Evolutionary conservation across 106 monocot species (phyloP).

Genomic region (Phalaenopsis equestris): DNA sequence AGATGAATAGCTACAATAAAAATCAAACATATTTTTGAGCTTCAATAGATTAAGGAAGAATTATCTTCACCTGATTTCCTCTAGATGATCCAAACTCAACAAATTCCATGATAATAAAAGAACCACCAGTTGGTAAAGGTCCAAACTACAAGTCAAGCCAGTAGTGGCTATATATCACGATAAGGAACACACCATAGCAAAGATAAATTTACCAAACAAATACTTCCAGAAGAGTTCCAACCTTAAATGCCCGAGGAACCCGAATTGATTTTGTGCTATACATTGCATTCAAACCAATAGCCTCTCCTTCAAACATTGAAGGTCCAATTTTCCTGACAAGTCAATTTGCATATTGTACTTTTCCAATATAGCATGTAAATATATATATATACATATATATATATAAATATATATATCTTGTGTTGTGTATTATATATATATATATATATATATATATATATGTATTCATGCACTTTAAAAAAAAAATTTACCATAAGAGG

Average conservation of each 20-base stretch:
- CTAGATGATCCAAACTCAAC: constrained; percentile 75
- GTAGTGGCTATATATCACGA: not conserved
- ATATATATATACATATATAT: too few relatives aligned
- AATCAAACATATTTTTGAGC: not conserved
- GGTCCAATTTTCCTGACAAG: constrained; percentile 60
- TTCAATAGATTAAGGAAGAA: not conserved
- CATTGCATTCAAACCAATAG: constrained; percentile 76
- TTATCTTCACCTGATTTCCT: constrained; percentile 53
- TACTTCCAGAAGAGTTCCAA: not conserved
- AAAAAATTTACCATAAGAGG: too few relatives aligned
- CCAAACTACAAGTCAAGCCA: constrained; percentile 45
- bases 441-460: not conserved
- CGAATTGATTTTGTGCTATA: constrained; percentile 78
- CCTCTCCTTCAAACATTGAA: constrained; percentile 94
- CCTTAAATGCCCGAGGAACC: constrained; percentile 89
- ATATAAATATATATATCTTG: not conserved
- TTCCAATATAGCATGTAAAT: not conserved
- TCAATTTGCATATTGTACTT: not conserved
- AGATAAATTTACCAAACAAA: not conserved
- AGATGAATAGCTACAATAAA: constrained; percentile 11
- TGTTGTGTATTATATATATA: not conserved
- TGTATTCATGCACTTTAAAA: not conserved
- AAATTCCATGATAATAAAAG: constrained; percentile 93
- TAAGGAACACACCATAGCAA: not conserved
- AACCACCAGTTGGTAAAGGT: constrained; percentile 65